Evolutionary conservation across 2,329 filamentous ascomycete genomes (phyloP), one percentile per base, ranked within the genome.

Genomic region (Chrysoporthe puriensis): DNA sequence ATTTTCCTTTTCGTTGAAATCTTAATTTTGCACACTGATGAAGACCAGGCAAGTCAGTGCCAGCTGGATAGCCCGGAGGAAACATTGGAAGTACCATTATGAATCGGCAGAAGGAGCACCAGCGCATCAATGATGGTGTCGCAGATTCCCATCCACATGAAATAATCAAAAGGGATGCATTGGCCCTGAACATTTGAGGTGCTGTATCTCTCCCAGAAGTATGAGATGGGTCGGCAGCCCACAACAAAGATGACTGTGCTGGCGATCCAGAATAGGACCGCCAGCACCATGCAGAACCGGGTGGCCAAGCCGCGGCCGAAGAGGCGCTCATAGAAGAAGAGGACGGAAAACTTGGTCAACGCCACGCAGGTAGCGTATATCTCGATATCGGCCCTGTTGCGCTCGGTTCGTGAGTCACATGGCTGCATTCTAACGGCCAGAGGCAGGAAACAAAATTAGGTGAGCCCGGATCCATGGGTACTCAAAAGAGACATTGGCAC

Each of bases 281-380:
- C 34, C 34, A 56, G n/a, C n/a, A 56, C 40, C 26, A 16, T 43
- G 26, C 34, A 63, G 34, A 56, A 34, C 2, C 34, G 56, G 11
- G 26, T 36, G 5, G 40, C n/a, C 16, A 32, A 44, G 48, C 40
- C 36, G 36, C 44, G 42, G 42, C 36, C 32, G 16, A 57, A 57
- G 26, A 63, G 36, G 13, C 62, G 34, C 13, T 43, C 21, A 21
- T 63, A 56, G 46, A 56, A 63, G 48, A 63, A 36, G 32, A 57
- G 62, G 50, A 63, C 57, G 4, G 62, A 63, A 4, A 63, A 21
- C 36, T 63, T 63, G 34, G 62, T 57, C 21, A 44, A 4, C 5
- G 62, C 43, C 11, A 54, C 48, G 48, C 42, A 8, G 36, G 36
- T 44, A 14, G 62, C 62, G 42, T 54, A 63, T 14, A 63, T 43